Conservation (phyloP, 495 filamentous ascomycete genomes). For the Trichoderma asperelloides region DNA sequence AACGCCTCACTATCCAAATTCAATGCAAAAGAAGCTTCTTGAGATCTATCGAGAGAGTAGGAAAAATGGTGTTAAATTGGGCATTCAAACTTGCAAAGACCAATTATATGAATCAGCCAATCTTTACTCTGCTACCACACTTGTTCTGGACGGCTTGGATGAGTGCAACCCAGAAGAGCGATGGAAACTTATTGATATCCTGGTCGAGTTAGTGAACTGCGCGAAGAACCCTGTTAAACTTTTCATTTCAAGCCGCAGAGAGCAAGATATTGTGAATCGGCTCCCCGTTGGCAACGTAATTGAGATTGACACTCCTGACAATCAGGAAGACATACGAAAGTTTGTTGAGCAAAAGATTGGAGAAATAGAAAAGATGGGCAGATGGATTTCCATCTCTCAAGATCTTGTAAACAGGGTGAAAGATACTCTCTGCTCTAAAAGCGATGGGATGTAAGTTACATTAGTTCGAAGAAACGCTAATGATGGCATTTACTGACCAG, state of each 20-base stretch:
- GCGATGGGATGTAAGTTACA: no score
- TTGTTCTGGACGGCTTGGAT: constrained; percentile 22
- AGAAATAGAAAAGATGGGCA: constrained; percentile 8
- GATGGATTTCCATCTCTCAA: no score
- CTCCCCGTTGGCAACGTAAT: constrained; percentile 23
- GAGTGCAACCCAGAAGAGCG: constrained; percentile 13
- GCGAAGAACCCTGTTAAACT: constrained; percentile 27
- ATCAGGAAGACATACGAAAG: constrained; percentile 21
- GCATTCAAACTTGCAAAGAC: constrained; percentile 19
- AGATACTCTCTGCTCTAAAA: no score
- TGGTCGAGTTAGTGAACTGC: constrained; percentile 18
- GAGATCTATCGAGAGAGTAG: constrained; percentile 10
- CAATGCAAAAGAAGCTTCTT: constrained; percentile 15
- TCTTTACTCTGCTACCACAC: constrained; percentile 17
- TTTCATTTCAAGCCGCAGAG: constrained; percentile 39
- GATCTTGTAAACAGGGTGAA: no score
- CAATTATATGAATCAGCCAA: constrained; percentile 18
- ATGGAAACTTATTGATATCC: no score
- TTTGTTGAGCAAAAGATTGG: constrained; percentile 17
- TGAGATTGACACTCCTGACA: constrained; percentile 26
- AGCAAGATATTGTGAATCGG: constrained; percentile 22
- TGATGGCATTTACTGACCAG: no score
- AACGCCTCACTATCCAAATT: constrained; percentile 2
- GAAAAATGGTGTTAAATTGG: constrained; percentile 16
- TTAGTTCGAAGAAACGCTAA: no score